These are phyloP conservation scores for Elsinoe ampelina DNA, from an alignment of 2,329 filamentous ascomycete species.

Conservation along the genomic window DNA sequence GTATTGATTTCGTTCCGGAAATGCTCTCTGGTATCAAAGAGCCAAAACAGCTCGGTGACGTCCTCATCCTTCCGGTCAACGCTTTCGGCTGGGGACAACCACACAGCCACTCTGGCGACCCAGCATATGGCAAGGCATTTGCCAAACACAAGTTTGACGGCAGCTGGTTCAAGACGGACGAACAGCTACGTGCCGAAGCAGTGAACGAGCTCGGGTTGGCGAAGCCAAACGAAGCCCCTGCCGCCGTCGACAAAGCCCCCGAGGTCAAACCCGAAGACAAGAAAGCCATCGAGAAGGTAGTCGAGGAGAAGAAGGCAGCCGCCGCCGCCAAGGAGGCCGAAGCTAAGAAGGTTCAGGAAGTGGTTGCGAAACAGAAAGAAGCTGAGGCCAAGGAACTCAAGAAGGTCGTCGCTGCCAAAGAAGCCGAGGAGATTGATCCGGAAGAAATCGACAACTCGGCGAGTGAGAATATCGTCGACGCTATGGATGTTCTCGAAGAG, in stretches of 20 bases:
- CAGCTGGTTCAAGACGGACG: background rate
- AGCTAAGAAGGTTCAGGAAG: too few species aligned
- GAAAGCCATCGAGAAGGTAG: background rate
- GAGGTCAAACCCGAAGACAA: background rate
- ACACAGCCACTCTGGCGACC: constrained; percentile 63
- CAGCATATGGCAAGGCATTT: constrained; percentile 34
- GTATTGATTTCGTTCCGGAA: constrained; percentile 50
- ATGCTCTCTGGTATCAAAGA: constrained; percentile 18
- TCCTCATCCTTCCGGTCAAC: constrained; percentile 19
- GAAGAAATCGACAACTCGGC: background rate
- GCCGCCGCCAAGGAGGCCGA: background rate
- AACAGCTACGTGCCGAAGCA: background rate
- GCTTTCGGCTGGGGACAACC: constrained; percentile 53
- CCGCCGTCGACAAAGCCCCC: constrained; percentile 9
- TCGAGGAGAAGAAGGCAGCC: background rate
- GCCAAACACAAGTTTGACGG: constrained; percentile 36
- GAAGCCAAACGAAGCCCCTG: background rate
- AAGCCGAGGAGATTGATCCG: background rate
- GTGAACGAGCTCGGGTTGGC: background rate
- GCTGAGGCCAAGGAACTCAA: background rate
- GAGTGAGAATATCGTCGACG: background rate
- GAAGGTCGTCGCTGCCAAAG: background rate
- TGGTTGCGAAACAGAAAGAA: background rate
- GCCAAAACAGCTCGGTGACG: constrained; percentile 17
- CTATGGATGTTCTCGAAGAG: background rate